Conservation (phyloP, 1,139 yeast genomes). For the Ogataea hybrid region DNA sequence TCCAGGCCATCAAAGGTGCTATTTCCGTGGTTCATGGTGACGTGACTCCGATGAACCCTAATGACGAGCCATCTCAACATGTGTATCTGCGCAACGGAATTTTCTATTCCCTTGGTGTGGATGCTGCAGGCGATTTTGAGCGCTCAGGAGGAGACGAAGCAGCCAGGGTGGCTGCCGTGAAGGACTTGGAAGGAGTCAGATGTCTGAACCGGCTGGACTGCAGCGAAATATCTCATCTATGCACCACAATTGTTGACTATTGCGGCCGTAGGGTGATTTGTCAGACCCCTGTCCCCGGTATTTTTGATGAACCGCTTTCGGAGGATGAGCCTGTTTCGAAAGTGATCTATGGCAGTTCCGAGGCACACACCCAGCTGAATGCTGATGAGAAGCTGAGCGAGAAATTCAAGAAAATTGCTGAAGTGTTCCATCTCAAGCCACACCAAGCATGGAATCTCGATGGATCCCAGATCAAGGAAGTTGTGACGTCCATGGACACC, state of each 20-base stretch:
- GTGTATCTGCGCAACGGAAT: constrained; percentile 80
- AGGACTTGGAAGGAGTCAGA: constrained; percentile 75
- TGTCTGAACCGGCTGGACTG: constrained; percentile 66
- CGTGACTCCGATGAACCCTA: constrained; percentile 75
- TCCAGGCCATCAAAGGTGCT: constrained; percentile 78
- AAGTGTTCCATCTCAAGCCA: constrained; percentile 73
- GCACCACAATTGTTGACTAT: constrained; percentile 84
- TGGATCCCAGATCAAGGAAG: constrained; percentile 41
- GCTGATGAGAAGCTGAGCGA: constrained; percentile 47
- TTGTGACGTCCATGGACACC: constrained; percentile 71
- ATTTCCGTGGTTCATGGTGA: constrained; percentile 72
- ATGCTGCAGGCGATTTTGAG: constrained; percentile 66
- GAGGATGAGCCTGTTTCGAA: constrained; percentile 38
- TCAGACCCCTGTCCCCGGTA: constrained; percentile 98
- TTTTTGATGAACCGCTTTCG: constrained; percentile 51
- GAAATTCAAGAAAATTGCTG: constrained; percentile 61
- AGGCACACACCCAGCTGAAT: constrained; percentile 45
- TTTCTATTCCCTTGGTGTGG: constrained; percentile 79
- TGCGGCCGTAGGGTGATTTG: constrained; percentile 86
- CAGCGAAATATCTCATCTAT: constrained; percentile 63
- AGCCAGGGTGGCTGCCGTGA: constrained; percentile 75
- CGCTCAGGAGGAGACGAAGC: constrained; percentile 81
- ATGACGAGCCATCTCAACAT: constrained; percentile 57
- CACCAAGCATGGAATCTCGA: constrained; percentile 53
- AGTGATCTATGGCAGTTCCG: constrained; percentile 73